Evolutionary conservation across 1,284 basidiomycete genomes (phyloP).

Genomic region (Sporisorium graminicola): DNA sequence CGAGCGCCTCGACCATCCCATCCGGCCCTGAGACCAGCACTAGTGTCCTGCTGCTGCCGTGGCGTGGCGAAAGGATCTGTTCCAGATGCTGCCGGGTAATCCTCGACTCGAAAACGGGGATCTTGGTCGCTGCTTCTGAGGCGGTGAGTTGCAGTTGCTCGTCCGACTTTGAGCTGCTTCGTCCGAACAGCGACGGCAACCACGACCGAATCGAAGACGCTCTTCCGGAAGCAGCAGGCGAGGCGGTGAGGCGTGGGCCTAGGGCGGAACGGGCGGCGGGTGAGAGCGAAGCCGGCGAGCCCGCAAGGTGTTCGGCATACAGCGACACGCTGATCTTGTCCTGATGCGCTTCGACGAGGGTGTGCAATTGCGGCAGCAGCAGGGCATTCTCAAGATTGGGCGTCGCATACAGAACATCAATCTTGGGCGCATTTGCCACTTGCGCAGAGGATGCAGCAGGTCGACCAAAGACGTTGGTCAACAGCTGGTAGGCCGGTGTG

Average conservation of each 20-base stretch:
- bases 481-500: conserved; percentile 56
- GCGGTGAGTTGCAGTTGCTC: conserved; percentile 17
- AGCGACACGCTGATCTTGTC: conserved; percentile 32
- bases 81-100: conserved; percentile 39
- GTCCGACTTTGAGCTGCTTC: conserved; percentile 2
- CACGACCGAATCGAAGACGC: background rate
- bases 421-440: conserved; percentile 5
- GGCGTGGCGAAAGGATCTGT: background rate
- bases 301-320: conserved; percentile 29
- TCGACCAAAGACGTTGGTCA: conserved; percentile 41
- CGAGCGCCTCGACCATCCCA: conserved; percentile 44
- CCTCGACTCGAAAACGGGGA: conserved; percentile 42
- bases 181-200: conserved; percentile 14
- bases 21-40: conserved; percentile 55
- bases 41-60: conserved; percentile 6
- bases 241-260: conserved; percentile 8
- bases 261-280: conserved; percentile 6
- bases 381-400: conserved; percentile 22
- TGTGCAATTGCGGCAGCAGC: conserved; percentile 44
- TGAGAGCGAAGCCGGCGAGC: conserved; percentile 2
- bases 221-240: background rate
- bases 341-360: conserved; percentile 14
- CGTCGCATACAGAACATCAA: conserved; percentile 49
- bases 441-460: background rate
- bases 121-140: background rate